These are phyloP conservation scores for Skeletonema menzelii DNA, from an alignment of 108 stramenopile genomes.

Conservation along the genomic window DNA sequence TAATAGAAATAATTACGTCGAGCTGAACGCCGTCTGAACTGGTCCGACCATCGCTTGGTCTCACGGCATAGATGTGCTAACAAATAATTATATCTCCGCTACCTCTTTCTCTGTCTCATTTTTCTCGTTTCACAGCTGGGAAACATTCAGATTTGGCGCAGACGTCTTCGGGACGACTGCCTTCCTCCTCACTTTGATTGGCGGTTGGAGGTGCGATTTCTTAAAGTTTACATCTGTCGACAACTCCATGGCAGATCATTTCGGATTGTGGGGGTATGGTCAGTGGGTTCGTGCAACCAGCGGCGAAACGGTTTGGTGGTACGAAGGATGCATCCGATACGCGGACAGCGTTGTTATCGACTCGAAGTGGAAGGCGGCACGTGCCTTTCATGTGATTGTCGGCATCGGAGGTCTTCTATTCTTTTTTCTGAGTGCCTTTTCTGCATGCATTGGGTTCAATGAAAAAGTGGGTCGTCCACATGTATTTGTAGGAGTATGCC, in stretches of 20 bases:
- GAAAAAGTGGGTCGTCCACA: background rate
- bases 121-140: no score
- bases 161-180: background rate
- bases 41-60: no score
- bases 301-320: no score
- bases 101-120: background rate
- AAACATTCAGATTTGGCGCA: background rate
- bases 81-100: no score
- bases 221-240: background rate
- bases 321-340: background rate
- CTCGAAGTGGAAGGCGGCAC: slow-evolving; percentile 23
- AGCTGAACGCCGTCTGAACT: no score
- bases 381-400: background rate
- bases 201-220: background rate
- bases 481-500: background rate
- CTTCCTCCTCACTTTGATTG: background rate
- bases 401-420: background rate
- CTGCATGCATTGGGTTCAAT: background rate
- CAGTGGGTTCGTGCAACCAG: background rate
- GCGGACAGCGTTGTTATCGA: background rate
- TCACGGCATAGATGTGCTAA: no score
- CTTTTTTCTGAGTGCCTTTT: background rate
- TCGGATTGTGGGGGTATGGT: background rate
- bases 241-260: background rate
- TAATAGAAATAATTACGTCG: no score